phyloP scores from a whole-genome alignment of 2,329 filamentous ascomycete genomes.

The Fusarium pseudograminearum region DNA sequence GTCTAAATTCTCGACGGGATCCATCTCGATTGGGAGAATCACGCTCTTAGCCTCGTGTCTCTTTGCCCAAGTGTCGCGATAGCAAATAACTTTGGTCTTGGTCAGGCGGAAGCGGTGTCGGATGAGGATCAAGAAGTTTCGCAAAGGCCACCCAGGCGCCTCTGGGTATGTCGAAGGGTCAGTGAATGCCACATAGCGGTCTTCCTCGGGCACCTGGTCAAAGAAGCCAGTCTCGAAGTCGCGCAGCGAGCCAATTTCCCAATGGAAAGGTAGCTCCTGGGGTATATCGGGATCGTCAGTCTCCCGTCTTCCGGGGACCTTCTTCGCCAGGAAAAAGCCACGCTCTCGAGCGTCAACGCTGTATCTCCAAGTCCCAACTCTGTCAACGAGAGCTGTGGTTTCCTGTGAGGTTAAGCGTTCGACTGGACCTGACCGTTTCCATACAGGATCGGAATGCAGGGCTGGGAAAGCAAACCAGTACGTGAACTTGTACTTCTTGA shows the following conservation, averaged over 20 bases:
- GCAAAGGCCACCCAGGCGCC: constrained; percentile 91
- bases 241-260: constrained; percentile 81
- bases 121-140: constrained; percentile 88
- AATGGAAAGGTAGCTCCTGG: constrained; percentile 72
- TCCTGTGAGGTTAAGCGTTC: constrained; percentile 73
- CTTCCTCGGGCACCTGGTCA: constrained; percentile 73
- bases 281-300: constrained; percentile 62
- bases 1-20: constrained; percentile 58
- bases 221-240: constrained; percentile 92
- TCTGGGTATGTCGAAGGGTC: constrained; percentile 92
- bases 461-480: constrained; percentile 98
- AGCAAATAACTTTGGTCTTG: constrained; percentile 87
- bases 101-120: constrained; percentile 82
- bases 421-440: constrained; percentile 72
- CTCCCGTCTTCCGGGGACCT: constrained; percentile 63
- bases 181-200: constrained; percentile 87
- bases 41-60: constrained; percentile 86
- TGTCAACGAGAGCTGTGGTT: constrained; percentile 82
- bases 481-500: constrained; percentile 98
- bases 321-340: constrained; percentile 96
- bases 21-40: constrained; percentile 75
- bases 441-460: constrained; percentile 86
- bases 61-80: constrained; percentile 82
- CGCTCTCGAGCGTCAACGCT: constrained; percentile 84
- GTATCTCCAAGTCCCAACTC: constrained; percentile 89